phyloP scores from a whole-genome alignment of 2,329 filamentous ascomycete genomes.

The Phaeoacremonium minimum region DNA sequence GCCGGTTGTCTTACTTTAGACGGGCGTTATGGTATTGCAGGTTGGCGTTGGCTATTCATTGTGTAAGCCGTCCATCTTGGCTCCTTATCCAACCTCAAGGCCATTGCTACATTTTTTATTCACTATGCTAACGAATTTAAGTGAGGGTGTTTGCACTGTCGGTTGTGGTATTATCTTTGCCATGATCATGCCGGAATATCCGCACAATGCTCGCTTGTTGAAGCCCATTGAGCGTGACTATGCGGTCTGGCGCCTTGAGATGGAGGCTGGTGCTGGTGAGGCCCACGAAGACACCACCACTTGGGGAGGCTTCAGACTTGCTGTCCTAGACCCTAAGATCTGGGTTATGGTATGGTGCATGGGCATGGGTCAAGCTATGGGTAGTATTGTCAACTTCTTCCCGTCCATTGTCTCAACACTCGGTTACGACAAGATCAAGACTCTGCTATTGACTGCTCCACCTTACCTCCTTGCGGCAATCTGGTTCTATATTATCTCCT shows the following conservation, averaged over 20 bases:
- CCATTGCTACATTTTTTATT: no score
- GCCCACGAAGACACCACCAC: conserved; percentile 24
- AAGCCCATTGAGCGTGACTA: conserved; percentile 19
- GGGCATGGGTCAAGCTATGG: conserved; percentile 31
- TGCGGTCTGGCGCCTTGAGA: conserved; percentile 25
- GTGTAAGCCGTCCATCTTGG: no score
- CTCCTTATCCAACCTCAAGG: no score
- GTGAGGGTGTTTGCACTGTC: conserved; percentile 36
- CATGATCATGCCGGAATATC: conserved; percentile 31
- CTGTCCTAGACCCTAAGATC: conserved; percentile 28
- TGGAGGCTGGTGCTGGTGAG: conserved; percentile 31
- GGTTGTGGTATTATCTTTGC: conserved; percentile 25
- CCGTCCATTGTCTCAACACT: conserved; percentile 25
- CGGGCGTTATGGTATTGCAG: conserved; percentile 38
- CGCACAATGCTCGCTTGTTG: conserved; percentile 31
- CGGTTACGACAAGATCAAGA: conserved; percentile 28
- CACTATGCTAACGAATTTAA: no score
- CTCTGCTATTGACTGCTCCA: conserved; percentile 39
- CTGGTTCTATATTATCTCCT: conserved; percentile 27
- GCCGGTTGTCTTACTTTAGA: conserved; percentile 43
- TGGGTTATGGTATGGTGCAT: conserved; percentile 31
- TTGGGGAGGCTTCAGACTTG: conserved; percentile 19
- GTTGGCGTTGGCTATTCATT: conserved; percentile 51
- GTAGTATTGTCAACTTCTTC: conserved; percentile 23
- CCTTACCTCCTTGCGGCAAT: conserved; percentile 36